These are phyloP conservation scores for Sporothrix protearum DNA, from an alignment of 2,329 filamentous ascomycete genomes.

Conservation along the genomic window DNA sequence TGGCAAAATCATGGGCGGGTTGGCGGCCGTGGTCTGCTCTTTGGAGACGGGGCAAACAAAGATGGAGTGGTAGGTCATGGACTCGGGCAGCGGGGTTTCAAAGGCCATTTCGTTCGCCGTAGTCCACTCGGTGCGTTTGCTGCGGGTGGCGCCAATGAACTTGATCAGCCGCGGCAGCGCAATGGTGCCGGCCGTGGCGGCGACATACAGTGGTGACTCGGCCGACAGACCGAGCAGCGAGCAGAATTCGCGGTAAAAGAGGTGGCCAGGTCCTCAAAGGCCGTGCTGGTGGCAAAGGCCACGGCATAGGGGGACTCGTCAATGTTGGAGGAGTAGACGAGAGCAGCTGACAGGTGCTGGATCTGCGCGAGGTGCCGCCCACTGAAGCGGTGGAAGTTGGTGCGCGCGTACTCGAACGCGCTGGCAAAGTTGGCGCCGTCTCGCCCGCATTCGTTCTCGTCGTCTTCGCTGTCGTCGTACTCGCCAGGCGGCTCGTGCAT, in stretches of 20 bases:
- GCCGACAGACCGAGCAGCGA: slow-evolving; percentile 83
- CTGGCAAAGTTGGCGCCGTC: slow-evolving; percentile 24
- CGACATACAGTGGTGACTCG: slow-evolving; percentile 88
- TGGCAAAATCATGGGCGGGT: slow-evolving; percentile 94
- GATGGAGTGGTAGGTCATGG: slow-evolving; percentile 82
- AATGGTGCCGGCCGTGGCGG: slow-evolving; percentile 86
- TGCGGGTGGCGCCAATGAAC: slow-evolving; percentile 79
- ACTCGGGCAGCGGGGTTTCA: slow-evolving; percentile 57
- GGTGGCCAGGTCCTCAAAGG: slow-evolving; percentile 76
- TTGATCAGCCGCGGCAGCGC: slow-evolving; percentile 87
- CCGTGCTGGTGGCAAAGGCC: slow-evolving; percentile 64
- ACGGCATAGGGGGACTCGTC: slow-evolving; percentile 70
- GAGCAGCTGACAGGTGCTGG: slow-evolving; percentile 73
- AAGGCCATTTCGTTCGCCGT: slow-evolving; percentile 86
- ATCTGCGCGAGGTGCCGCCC: slow-evolving; percentile 73
- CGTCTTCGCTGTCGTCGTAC: slow-evolving; percentile 54
- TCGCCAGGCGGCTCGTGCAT: slow-evolving; percentile 31
- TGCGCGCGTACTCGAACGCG: slow-evolving; percentile 72
- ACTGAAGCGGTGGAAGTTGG: slow-evolving; percentile 71
- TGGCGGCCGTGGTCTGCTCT: slow-evolving; percentile 87
- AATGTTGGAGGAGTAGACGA: slow-evolving; percentile 76
- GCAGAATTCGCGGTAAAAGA: slow-evolving; percentile 96
- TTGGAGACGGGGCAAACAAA: slow-evolving; percentile 98
- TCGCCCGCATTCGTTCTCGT: slow-evolving; percentile 49
- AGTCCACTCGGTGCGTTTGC: slow-evolving; percentile 92